Conservation (phyloP, 257 asterid species). For the Solanum okadae region DNA sequence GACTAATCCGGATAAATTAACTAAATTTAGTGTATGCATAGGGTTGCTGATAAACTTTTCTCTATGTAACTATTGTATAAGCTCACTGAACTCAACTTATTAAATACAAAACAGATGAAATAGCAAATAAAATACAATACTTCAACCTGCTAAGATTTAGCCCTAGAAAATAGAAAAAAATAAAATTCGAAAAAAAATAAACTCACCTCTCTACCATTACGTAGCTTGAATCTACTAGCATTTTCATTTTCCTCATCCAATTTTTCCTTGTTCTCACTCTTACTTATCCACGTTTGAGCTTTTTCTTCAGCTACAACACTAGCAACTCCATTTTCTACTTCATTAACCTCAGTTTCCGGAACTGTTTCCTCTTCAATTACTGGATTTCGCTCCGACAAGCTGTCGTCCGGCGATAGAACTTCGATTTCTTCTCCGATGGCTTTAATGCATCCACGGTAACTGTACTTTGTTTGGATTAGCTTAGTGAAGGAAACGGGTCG, state of each 20-base stretch:
- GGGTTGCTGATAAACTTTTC: not conserved
- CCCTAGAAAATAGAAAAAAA: not conserved
- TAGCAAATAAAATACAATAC: not conserved
- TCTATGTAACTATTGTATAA: not conserved
- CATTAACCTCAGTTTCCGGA: constrained; percentile 6
- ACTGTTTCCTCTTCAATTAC: constrained; percentile 20
- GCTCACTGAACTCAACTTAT: not conserved
- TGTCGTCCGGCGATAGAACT: constrained; percentile 49
- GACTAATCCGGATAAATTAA: not conserved
- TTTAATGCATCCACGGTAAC: constrained; percentile 3
- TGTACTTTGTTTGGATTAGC: not conserved
- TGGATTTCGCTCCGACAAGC: constrained; percentile 33
- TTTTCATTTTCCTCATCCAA: constrained; percentile 19
- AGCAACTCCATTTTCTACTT: constrained; percentile 10
- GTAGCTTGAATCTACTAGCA: constrained; percentile 46
- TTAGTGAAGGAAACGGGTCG: constrained; percentile 18
- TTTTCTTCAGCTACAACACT: constrained; percentile 25
- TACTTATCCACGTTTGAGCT: constrained; percentile 12
- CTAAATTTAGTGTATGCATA: not conserved
- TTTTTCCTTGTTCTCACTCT: constrained; percentile 10
- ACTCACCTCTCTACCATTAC: constrained; percentile 79
- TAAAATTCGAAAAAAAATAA: not conserved
- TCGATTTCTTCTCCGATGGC: constrained; percentile 49
- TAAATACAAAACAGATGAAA: not conserved
- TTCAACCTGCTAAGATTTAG: not conserved